phyloP scores from a whole-genome alignment of 2,329 filamentous ascomycete species.

The Cladorrhinum sp. region DNA sequence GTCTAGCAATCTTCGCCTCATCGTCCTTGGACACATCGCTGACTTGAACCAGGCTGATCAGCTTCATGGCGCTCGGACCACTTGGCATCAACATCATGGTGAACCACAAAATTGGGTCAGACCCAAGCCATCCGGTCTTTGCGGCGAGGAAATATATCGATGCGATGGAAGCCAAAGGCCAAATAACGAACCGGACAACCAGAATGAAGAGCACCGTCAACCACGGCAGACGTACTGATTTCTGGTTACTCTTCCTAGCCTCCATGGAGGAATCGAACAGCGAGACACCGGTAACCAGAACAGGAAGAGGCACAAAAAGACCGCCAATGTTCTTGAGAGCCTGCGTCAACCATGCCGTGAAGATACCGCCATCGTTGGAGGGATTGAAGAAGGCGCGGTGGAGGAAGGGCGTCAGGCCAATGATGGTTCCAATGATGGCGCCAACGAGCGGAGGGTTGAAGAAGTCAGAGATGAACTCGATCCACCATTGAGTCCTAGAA shows the following conservation, averaged over 20 bases:
- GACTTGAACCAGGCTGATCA: constrained; percentile 45
- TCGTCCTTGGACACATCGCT: constrained; percentile 39
- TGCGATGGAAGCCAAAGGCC: constrained; percentile 55
- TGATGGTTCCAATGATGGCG: constrained; percentile 53
- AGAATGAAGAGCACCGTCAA: constrained; percentile 50
- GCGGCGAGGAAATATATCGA: constrained; percentile 54
- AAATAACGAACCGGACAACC: constrained; percentile 56
- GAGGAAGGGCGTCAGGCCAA: constrained; percentile 58
- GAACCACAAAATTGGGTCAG: constrained; percentile 66
- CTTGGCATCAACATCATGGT: constrained; percentile 48
- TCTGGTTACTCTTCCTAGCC: constrained; percentile 42
- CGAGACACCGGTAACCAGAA: constrained; percentile 66
- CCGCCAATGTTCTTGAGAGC: constrained; percentile 60
- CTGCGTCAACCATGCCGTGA: constrained; percentile 64
- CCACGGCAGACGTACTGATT: constrained; percentile 44
- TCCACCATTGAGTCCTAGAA: constrained; percentile 23
- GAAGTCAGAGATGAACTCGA: constrained; percentile 38
- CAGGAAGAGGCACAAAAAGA: constrained; percentile 62
- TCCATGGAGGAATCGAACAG: constrained; percentile 56
- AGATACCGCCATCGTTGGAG: constrained; percentile 57
- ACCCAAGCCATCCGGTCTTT: constrained; percentile 47
- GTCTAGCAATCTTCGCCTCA: constrained; percentile 42
- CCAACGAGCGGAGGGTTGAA: constrained; percentile 62
- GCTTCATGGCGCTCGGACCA: constrained; percentile 46
- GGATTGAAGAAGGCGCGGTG: constrained; percentile 61